Evolutionary conservation across 371 early-diverging fungal genomes (phyloP).

Genomic region (Mucor sp.): DNA sequence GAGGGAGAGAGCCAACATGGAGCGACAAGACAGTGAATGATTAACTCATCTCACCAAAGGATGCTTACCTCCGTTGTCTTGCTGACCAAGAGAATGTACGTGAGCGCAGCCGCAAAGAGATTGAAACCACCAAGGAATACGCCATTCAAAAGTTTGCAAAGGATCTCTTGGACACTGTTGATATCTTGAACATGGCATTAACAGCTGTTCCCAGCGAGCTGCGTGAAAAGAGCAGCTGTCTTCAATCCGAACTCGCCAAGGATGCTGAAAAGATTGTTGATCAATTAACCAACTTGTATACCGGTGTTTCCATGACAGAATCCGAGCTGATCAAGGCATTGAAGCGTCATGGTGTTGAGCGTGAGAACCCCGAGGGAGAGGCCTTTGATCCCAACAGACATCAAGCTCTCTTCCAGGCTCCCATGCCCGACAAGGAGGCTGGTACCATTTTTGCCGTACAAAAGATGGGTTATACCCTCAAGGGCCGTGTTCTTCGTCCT

Average conservation of each 20-base stretch:
- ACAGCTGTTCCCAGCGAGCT: conserved; percentile 67
- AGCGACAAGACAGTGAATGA: neutral
- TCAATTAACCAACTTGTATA: conserved; percentile 76
- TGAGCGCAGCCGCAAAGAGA: conserved; percentile 85
- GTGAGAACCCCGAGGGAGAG: conserved; percentile 79
- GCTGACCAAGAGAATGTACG: conserved; percentile 97
- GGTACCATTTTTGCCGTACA: conserved; percentile 87
- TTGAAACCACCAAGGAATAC: conserved; percentile 77
- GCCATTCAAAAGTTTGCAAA: conserved; percentile 97
- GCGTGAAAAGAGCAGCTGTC: conserved; percentile 35
- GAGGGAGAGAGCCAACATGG: neutral
- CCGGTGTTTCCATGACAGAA: conserved; percentile 91
- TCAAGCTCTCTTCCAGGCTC: conserved; percentile 94
- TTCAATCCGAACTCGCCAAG: conserved; percentile 30
- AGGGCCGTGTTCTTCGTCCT: conserved; percentile 92
- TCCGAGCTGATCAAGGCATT: conserved; percentile 85
- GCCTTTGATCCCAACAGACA: conserved; percentile 93
- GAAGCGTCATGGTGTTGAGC: conserved; percentile 89
- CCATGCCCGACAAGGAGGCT: conserved; percentile 85
- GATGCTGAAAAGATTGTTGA: conserved; percentile 59
- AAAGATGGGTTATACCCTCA: conserved; percentile 91
- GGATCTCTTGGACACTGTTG: conserved; percentile 93
- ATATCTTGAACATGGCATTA: conserved; percentile 89
- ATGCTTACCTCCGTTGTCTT: conserved; percentile 83
- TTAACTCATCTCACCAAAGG: conserved; percentile 37